Percentiles rank a stretch among this genome's conserved stretches.
These are phyloP conservation scores for Trichoderma asperelloides DNA, from an alignment of 495 filamentous ascomycete species.

Conservation along the genomic window DNA sequence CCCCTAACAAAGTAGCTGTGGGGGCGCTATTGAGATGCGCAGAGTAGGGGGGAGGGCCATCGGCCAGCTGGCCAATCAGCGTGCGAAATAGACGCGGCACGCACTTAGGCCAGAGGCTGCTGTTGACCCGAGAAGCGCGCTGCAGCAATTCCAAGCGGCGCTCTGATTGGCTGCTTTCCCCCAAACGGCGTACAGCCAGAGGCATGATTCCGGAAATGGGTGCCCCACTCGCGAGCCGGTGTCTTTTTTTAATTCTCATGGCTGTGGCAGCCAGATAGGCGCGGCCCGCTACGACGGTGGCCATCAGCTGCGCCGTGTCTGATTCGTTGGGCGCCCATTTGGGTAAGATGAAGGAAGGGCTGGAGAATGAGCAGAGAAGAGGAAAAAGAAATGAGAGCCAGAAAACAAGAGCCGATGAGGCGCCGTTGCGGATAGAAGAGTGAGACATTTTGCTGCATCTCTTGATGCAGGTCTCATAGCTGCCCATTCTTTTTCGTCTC, in stretches of 20 bases:
- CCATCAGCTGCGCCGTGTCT: background rate
- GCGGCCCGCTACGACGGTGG: background rate
- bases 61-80: background rate
- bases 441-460: too few species aligned
- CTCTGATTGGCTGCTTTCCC: background rate
- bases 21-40: background rate
- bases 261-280: background rate
- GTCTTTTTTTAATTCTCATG: background rate
- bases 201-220: background rate
- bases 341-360: background rate
- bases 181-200: background rate
- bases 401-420: background rate
- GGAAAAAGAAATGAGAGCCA: background rate
- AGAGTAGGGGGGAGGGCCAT: background rate
- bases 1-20: constrained; percentile 2
- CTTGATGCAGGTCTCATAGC: too few species aligned
- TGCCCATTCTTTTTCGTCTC: too few species aligned
- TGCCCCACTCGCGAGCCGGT: background rate
- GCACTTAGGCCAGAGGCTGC: background rate
- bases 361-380: background rate
- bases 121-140: constrained; percentile 3
- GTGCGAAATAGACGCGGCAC: background rate
- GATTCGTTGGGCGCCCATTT: background rate
- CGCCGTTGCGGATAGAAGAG: too few species aligned
- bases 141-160: background rate